Conservation (phyloP, 2,329 filamentous ascomycete genomes). For the Trichoderma sp. region DNA sequence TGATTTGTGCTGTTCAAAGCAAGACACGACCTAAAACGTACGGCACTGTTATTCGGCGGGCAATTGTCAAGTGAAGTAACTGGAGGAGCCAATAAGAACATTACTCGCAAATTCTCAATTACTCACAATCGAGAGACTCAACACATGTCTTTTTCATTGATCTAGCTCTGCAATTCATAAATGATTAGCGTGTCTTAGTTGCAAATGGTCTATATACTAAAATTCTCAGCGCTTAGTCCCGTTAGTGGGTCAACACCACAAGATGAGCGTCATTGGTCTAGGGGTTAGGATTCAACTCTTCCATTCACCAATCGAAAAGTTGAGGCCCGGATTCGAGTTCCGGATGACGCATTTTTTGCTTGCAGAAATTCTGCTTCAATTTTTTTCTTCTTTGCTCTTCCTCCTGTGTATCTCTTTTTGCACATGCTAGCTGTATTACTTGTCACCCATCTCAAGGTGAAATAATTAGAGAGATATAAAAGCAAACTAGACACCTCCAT, state of each 20-base stretch:
- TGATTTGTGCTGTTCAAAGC: too few species aligned
- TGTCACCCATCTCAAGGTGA: neutral
- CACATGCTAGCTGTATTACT: neutral
- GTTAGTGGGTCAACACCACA: conserved; percentile 4
- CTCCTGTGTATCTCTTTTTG: neutral
- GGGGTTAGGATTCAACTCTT: conserved; percentile 27
- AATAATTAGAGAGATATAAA: too few species aligned
- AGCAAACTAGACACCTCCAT: too few species aligned
- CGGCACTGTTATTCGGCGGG: neutral
- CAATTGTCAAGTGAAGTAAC: too few species aligned
- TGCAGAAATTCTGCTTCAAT: neutral
- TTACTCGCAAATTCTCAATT: neutral
- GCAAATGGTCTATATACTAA: neutral
- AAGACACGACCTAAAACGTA: neutral
- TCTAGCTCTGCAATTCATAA: neutral
- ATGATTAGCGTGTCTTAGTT: too few species aligned
- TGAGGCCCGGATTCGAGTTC: conserved; percentile 26
- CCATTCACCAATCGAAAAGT: conserved; percentile 22
- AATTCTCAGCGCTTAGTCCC: neutral
- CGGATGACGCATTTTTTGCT: conserved; percentile 25
- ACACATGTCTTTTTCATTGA: neutral
- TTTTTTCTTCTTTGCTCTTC: neutral
- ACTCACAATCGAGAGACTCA: neutral
- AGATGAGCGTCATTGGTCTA: conserved; percentile 21
- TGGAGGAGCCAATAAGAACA: too few species aligned